Conservation (phyloP, 1,284 basidiomycete species). For the Ustilago sp. region DNA sequence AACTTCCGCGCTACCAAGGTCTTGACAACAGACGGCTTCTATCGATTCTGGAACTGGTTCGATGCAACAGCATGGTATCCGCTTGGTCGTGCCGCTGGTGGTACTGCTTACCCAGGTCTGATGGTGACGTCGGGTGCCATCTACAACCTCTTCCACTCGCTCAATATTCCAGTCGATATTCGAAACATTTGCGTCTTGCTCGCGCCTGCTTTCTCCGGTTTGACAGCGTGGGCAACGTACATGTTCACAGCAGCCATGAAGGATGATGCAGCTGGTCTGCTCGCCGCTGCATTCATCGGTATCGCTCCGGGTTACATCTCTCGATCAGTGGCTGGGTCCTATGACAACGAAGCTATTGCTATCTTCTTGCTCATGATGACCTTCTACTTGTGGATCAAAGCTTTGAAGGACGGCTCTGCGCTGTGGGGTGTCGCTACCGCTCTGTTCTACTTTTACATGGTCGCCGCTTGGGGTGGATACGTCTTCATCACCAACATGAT, state of each 20-base stretch:
- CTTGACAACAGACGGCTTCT: conserved; percentile 76
- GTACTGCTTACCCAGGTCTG: conserved; percentile 94
- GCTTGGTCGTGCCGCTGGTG: conserved; percentile 95
- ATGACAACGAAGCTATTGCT: conserved; percentile 99
- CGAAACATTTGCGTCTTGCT: conserved; percentile 96
- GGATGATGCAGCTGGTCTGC: conserved; percentile 81
- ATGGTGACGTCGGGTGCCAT: conserved; percentile 98
- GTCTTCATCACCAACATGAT: conserved; percentile 99
- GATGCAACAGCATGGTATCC: conserved; percentile 98
- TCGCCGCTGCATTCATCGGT: conserved; percentile 98
- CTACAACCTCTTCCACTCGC: conserved; percentile 86
- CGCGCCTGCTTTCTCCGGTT: conserved; percentile 93
- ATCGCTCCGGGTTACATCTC: conserved; percentile 97
- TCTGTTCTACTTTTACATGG: conserved; percentile 99
- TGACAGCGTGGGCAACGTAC: conserved; percentile 98
- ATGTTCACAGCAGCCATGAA: conserved; percentile 70
- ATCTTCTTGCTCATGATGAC: conserved; percentile 99
- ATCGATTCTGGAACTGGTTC: conserved; percentile 84
- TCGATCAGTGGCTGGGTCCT: conserved; percentile 97
- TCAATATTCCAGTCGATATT: conserved; percentile 97
- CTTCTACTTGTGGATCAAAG: conserved; percentile 97
- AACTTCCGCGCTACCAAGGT: conserved; percentile 77
- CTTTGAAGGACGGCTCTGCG: conserved; percentile 91
- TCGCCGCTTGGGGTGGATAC: conserved; percentile 99
- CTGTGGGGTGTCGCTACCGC: conserved; percentile 90